Conservation (phyloP, 2,329 filamentous ascomycete genomes). For the Ambrosiella cleistominuta region DNA sequence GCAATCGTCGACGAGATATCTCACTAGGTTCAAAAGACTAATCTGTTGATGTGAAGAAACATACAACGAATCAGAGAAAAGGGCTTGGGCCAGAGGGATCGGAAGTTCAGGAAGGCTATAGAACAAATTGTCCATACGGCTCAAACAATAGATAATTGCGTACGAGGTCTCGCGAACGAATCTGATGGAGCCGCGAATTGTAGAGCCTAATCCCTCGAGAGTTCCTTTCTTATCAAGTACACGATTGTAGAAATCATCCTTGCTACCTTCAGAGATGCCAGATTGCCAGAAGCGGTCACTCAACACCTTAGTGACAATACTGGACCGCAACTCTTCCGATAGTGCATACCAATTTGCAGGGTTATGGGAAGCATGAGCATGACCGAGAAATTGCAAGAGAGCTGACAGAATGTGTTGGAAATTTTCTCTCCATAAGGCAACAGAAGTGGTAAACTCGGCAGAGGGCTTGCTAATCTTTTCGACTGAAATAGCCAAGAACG, state of each 20-base stretch:
- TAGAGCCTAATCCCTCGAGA: constrained; percentile 84
- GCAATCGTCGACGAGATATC: constrained; percentile 82
- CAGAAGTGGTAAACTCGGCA: constrained; percentile 56
- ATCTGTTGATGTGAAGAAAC: constrained; percentile 87
- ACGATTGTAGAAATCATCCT: constrained; percentile 88
- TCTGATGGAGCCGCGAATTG: constrained; percentile 72
- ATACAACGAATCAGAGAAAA: constrained; percentile 67
- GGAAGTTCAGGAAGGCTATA: constrained; percentile 80
- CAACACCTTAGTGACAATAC: constrained; percentile 61
- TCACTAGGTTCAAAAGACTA: constrained; percentile 74
- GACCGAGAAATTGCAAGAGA: constrained; percentile 67
- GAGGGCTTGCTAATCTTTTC: constrained; percentile 68
- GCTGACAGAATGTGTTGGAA: constrained; percentile 73
- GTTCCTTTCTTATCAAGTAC: constrained; percentile 79
- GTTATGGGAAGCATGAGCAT: constrained; percentile 85
- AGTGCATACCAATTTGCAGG: constrained; percentile 65
- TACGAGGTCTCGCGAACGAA: constrained; percentile 88
- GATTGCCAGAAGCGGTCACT: constrained; percentile 98
- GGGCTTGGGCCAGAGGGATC: constrained; percentile 60
- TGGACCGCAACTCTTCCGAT: constrained; percentile 51
- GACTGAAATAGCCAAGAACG: constrained; percentile 78
- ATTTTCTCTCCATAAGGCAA: constrained; percentile 66
- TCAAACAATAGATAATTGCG: constrained; percentile 87
- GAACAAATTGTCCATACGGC: constrained; percentile 68
- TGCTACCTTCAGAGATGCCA: constrained; percentile 86